Conservation (phyloP, 2,329 filamentous ascomycete species). For the Xylariaceae sp. region DNA sequence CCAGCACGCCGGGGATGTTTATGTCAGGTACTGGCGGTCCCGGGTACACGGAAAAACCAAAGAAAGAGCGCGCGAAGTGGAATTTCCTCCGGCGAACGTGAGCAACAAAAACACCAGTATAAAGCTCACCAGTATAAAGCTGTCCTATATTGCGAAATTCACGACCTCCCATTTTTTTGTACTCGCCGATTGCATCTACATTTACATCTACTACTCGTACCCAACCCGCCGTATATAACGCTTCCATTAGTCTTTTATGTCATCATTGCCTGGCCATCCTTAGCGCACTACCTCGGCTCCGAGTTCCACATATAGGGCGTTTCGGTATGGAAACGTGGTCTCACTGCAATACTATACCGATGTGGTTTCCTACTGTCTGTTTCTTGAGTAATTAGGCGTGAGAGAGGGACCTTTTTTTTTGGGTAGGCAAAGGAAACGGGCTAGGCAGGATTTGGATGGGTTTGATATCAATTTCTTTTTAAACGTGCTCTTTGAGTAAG, state of each 20-base stretch:
- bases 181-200: not conserved
- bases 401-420: constrained; percentile 3
- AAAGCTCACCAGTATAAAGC: not conserved
- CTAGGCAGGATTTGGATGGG: constrained; percentile 19
- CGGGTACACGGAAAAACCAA: constrained; percentile 39
- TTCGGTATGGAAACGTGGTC: constrained; percentile 15
- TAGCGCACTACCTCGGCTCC: constrained; percentile 12
- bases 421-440: constrained; percentile 23
- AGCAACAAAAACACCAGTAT: constrained; percentile 11
- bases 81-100: constrained; percentile 47
- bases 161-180: constrained; percentile 18
- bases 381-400: constrained; percentile 22
- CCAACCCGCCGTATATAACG: constrained; percentile 9
- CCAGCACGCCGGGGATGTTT: constrained; percentile 41
- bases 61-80: constrained; percentile 53
- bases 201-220: constrained; percentile 1
- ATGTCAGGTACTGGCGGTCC: constrained; percentile 39
- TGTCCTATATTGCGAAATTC: constrained; percentile 2
- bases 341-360: constrained; percentile 13
- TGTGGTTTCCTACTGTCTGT: constrained; percentile 15
- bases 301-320: constrained; percentile 21
- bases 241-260: constrained; percentile 5
- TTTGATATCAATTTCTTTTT: constrained; percentile 22
- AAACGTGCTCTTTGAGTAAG: constrained; percentile 2
- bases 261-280: constrained; percentile 10